These are phyloP conservation scores for Byssoonygena ceratinophila DNA, from an alignment of 2,329 filamentous ascomycete species.

Conservation along the genomic window DNA sequence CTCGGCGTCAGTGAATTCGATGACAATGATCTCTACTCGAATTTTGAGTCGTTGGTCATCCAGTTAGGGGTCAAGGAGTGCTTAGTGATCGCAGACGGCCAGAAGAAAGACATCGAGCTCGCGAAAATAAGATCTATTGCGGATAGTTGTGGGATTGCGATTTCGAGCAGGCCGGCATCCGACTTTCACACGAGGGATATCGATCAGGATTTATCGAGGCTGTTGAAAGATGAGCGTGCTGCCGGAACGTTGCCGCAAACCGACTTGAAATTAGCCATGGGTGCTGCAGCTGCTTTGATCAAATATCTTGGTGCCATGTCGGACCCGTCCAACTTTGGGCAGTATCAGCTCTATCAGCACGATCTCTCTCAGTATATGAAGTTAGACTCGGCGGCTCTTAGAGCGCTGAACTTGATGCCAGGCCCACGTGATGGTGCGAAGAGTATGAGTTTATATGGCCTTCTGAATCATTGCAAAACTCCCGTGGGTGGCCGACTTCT, in stretches of 20 bases:
- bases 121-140: conserved; percentile 79
- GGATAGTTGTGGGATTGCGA: conserved; percentile 80
- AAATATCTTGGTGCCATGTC: conserved; percentile 87
- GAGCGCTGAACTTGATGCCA: conserved; percentile 94
- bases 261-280: conserved; percentile 92
- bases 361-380: conserved; percentile 98
- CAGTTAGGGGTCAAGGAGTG: conserved; percentile 94
- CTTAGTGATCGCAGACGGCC: conserved; percentile 66
- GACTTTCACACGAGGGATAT: conserved; percentile 89
- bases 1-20: conserved; percentile 94
- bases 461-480: conserved; percentile 96
- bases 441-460: conserved; percentile 88
- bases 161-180: conserved; percentile 63
- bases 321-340: conserved; percentile 88
- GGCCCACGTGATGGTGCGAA: conserved; percentile 90
- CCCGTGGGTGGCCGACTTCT: conserved; percentile 80
- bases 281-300: conserved; percentile 82
- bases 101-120: conserved; percentile 78
- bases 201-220: conserved; percentile 79
- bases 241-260: conserved; percentile 72
- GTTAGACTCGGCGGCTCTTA: conserved; percentile 83
- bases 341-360: conserved; percentile 95
- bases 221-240: conserved; percentile 77
- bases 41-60: conserved; percentile 92
- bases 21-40: conserved; percentile 98